A percentile compares a stretch with the other conserved stretches of the same genome.
These are phyloP conservation scores for Pythium myriotylum DNA, from an alignment of 352 stramenopile genomes.

Conservation along the genomic window DNA sequence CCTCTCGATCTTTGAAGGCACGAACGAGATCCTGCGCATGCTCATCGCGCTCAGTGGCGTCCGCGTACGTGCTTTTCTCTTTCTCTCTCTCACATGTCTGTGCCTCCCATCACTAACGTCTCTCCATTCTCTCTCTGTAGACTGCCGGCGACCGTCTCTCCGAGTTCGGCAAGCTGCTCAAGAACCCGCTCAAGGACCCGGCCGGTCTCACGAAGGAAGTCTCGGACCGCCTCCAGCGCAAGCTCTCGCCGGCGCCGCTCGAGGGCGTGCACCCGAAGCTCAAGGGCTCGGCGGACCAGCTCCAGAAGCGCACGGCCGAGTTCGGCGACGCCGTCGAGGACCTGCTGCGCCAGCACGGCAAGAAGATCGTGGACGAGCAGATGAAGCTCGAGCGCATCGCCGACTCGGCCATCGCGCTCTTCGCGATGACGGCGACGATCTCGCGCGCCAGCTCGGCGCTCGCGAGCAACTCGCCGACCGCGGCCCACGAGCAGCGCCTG, in stretches of 20 bases:
- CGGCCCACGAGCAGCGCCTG: conserved; percentile 76
- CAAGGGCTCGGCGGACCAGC: conserved; percentile 47
- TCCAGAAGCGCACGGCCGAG: conserved; percentile 72
- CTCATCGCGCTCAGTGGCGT: conserved; percentile 91
- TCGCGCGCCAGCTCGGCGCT: conserved; percentile 77
- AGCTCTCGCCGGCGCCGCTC: conserved; percentile 69
- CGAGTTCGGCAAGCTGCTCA: conserved; percentile 70
- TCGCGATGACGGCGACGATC: conserved; percentile 88
- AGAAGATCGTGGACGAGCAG: conserved; percentile 89
- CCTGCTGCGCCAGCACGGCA: conserved; percentile 85
- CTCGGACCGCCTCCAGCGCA: conserved; percentile 78
- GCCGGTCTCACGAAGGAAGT: conserved; percentile 70
- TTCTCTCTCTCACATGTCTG: not conserved
- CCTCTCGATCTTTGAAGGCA: conserved; percentile 92
- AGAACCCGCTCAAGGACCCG: conserved; percentile 84
- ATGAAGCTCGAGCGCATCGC: conserved; percentile 87
- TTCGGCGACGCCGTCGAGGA: conserved; percentile 80
- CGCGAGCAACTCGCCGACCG: conserved; percentile 47
- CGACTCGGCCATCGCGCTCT: conserved; percentile 81
- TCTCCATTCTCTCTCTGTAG: conserved; percentile 29
- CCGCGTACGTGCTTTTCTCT: conserved; percentile 41
- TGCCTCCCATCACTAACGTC: not conserved
- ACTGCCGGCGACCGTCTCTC: conserved; percentile 82
- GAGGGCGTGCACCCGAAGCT: conserved; percentile 76
- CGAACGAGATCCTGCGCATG: conserved; percentile 91